Conservation (phyloP, 2,329 filamentous ascomycete genomes). For the Botryotinia calthae region DNA sequence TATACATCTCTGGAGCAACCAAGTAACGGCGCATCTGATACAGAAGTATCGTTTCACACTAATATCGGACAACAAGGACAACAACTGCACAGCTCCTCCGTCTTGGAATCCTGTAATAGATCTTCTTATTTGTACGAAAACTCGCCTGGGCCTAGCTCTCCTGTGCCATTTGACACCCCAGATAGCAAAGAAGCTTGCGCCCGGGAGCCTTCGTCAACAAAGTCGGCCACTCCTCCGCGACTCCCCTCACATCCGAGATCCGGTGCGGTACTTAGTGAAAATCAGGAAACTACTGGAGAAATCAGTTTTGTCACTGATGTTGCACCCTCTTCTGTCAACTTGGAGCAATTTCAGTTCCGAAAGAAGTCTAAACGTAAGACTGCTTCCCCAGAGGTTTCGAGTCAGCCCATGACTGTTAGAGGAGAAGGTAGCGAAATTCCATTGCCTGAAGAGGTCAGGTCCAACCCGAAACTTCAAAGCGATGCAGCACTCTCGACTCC, state of each 20-base stretch:
- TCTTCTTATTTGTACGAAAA: neutral
- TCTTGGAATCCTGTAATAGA: neutral
- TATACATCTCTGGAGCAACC: neutral
- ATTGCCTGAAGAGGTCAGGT: neutral
- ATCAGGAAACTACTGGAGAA: conserved; percentile 19
- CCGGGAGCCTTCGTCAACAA: neutral
- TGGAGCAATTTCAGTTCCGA: conserved; percentile 35
- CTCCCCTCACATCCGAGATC: conserved; percentile 8
- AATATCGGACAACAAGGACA: conserved; percentile 10
- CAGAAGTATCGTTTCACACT: neutral
- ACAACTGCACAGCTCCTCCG: neutral
- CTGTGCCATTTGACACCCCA: neutral
- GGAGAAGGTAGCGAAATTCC: neutral
- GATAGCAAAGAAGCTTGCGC: neutral
- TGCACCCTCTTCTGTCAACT: conserved; percentile 35
- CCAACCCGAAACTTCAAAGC: neutral
- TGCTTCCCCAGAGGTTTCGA: neutral
- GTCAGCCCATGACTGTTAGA: neutral
- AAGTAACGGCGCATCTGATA: neutral
- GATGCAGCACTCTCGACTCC: neutral
- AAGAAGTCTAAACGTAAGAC: conserved; percentile 27
- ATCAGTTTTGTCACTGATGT: conserved; percentile 35
- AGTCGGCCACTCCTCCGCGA: neutral
- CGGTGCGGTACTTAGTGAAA: neutral
- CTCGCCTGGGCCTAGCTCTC: neutral